Base-by-base conservation (phyloP, 2,329 filamentous ascomycete species). In the Didymella arachidicola region DNA sequence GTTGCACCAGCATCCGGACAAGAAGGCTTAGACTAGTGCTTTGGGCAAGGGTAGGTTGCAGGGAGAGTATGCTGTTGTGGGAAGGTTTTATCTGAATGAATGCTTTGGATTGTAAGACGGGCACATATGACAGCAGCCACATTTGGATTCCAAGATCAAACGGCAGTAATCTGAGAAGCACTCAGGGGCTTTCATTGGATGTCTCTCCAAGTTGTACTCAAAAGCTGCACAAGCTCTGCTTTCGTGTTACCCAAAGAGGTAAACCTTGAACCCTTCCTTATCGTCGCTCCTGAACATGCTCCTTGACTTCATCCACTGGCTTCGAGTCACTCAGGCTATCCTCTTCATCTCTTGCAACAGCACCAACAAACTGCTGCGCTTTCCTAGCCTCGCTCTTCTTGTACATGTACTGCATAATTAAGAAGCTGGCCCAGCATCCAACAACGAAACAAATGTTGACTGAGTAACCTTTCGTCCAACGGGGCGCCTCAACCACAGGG, bases 381-480 rank as follows among this genome's bases (percentile, higher is more conserved):
- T 65, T 64, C 53, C 58, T 72, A 48, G 65, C 69, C 63, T 75
- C 71, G 43, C 70, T 72, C 57, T 60, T 69, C 53, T 64, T 63
- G 58, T 80, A 75, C 4, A 81, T 43, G 18, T 77, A 67, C 34
- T 80, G 70, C 29, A 76, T 75, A 6, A 72, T 60, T 14, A 79
- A 58, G 55, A 81, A 81, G 7, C 76, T 75, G 39, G 65, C 61
- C 81, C 80, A 83, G 22, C 81, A 71, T 3, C 82, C 65, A 42
- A 80, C 69, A 34, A 79, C 77, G 49, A 84, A 84, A 0, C 75
- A 77, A 46, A 83, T 76, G 2, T 80, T 77, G 6, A 82, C 77
- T 0, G 81, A 80, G 74, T 81, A 84, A 0, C 82, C 81, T 29
- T 80, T 81, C 2, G 68, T 78, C 82, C 82, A 84, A 32, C 78